phyloP scores from a whole-genome alignment of 2,329 filamentous ascomycete genomes.

The Diplocarpon mali region DNA sequence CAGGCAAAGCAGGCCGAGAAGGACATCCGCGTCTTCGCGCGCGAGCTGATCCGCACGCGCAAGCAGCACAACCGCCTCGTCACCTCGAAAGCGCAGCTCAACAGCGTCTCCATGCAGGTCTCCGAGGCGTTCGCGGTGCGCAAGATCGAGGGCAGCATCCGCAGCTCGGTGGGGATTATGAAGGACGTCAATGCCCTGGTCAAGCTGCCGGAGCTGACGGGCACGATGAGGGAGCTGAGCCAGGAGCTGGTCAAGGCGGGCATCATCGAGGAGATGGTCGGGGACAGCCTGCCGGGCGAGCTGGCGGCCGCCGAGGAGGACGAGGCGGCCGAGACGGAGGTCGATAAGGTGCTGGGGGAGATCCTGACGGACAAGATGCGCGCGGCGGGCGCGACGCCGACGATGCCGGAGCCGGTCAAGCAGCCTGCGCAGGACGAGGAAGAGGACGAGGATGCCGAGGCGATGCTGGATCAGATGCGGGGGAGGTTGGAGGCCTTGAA shows the following conservation, averaged over 20 bases:
- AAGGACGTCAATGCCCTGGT: conserved; percentile 87
- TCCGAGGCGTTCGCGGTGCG: conserved; percentile 90
- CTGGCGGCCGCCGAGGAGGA: conserved; percentile 52
- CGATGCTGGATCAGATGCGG: conserved; percentile 88
- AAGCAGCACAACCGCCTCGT: conserved; percentile 63
- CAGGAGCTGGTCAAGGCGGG: conserved; percentile 87
- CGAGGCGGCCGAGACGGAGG: conserved; percentile 67
- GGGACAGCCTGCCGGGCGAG: conserved; percentile 71
- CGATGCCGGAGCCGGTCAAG: conserved; percentile 39
- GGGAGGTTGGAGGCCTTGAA: conserved; percentile 82
- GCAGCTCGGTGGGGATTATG: conserved; percentile 84
- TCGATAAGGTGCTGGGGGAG: conserved; percentile 87
- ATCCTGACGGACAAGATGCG: conserved; percentile 74
- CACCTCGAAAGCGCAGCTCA: conserved; percentile 84
- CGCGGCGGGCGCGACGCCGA: conserved; percentile 50
- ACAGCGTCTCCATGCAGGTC: conserved; percentile 93
- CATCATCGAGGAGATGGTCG: conserved; percentile 96
- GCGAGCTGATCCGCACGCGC: conserved; percentile 74
- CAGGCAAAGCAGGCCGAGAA: conserved; percentile 67
- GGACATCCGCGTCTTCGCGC: conserved; percentile 80
- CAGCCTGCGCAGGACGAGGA: conserved; percentile 48
- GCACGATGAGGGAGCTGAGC: conserved; percentile 80
- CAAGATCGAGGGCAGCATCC: conserved; percentile 90
- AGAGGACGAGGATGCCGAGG: conserved; percentile 78
- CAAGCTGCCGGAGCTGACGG: conserved; percentile 71